Conservation (phyloP, 768 basidiomycete species). For the Hebeloma cylindrosporum region DNA sequence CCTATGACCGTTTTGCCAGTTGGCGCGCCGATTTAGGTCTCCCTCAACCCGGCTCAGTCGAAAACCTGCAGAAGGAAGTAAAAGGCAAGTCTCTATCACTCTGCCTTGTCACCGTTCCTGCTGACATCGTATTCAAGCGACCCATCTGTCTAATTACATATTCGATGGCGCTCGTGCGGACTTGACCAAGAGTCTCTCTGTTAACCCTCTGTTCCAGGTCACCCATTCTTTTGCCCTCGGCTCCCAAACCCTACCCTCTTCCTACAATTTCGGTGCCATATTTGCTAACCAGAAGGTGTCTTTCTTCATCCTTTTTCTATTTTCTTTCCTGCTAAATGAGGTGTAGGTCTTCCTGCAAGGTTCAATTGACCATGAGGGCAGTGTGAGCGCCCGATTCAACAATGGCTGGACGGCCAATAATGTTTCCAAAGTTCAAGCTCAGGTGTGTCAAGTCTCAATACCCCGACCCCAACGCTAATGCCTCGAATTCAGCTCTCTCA, state of each 20-base stretch:
- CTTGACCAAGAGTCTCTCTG: conserved; percentile 88
- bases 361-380: conserved; percentile 90
- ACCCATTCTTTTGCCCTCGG: conserved; percentile 95
- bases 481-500: conserved; percentile 60
- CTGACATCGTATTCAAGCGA: conserved; percentile 49
- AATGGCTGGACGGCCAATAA: conserved; percentile 79
- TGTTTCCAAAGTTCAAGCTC: conserved; percentile 84
- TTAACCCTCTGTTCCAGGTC: conserved; percentile 96
- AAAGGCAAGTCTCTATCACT: conserved; percentile 57
- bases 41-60: conserved; percentile 88
- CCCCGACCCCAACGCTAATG: conserved; percentile 11
- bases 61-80: conserved; percentile 92
- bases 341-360: conserved; percentile 88
- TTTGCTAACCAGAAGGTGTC: conserved; percentile 81
- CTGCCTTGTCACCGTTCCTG: conserved; percentile 1
- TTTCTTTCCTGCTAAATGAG: conserved; percentile 18
- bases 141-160: conserved; percentile 89
- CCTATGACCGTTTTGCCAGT: conserved; percentile 70
- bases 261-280: conserved; percentile 93
- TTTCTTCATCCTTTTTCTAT: conserved; percentile 21
- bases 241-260: conserved; percentile 77
- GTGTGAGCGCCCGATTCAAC: conserved; percentile 85
- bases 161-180: conserved; percentile 98
- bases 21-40: conserved; percentile 84
- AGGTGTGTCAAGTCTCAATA: conserved; percentile 51